Conservation (phyloP, 2,329 filamentous ascomycete genomes). For the Phialophora chinensis region DNA sequence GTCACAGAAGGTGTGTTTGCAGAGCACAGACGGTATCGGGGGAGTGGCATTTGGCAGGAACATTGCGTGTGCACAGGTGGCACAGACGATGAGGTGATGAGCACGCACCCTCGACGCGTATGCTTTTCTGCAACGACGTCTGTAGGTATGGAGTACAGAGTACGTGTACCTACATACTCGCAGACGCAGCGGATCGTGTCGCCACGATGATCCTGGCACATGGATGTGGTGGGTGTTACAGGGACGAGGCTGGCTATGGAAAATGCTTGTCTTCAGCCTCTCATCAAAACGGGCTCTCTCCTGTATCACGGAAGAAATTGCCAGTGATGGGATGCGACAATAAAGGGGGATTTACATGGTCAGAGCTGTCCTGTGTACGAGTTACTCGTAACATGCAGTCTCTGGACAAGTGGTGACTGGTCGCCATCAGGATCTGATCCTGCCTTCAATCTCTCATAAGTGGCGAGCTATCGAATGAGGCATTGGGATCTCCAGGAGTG, state of each 20-base stretch:
- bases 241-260: slow-evolving; percentile 4
- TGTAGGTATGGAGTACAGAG: too few species aligned
- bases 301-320: slow-evolving; percentile 5
- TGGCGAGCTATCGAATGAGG: background rate
- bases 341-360: background rate
- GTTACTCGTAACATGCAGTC: background rate
- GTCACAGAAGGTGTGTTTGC: background rate
- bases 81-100: background rate
- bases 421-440: background rate
- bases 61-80: background rate
- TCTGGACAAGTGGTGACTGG: background rate
- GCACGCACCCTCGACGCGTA: background rate
- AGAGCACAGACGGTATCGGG: background rate
- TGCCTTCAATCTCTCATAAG: background rate
- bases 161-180: too few species aligned
- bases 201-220: background rate
- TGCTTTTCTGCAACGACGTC: background rate
- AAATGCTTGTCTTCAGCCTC: slow-evolving; percentile 20
- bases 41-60: background rate
- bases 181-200: too few species aligned
- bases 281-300: background rate
- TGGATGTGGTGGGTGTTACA: background rate
- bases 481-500: background rate
- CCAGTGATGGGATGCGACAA: background rate
- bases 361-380: background rate